A percentile compares a stretch with the other conserved stretches of the same genome.
These are phyloP conservation scores for Candida gigantensis DNA, from an alignment of 1,139 yeast genomes.

Conservation along the genomic window DNA sequence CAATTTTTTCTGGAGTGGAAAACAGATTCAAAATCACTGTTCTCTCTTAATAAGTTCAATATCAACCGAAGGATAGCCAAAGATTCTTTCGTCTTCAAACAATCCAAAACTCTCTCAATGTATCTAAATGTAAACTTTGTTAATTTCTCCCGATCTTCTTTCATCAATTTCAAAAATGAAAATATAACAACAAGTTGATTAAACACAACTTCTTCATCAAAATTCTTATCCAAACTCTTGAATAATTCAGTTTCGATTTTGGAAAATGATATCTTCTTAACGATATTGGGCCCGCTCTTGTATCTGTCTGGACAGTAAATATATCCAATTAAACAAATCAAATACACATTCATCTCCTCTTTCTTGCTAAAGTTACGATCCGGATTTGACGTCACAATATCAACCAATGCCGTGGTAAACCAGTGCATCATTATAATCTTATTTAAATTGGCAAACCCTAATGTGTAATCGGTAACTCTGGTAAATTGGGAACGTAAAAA, in stretches of 20 bases:
- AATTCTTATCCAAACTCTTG: slow-evolving; percentile 12
- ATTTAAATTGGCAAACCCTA: slow-evolving; percentile 44
- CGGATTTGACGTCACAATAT: slow-evolving; percentile 12
- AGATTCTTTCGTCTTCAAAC: slow-evolving; percentile 22
- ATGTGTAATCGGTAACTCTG: slow-evolving; percentile 45
- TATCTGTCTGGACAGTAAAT: slow-evolving; percentile 31
- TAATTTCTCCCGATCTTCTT: slow-evolving; percentile 19
- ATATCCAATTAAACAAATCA: slow-evolving; percentile 32
- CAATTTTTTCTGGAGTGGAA: slow-evolving; percentile 7
- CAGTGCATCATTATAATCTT: slow-evolving; percentile 33
- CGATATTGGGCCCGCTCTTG: slow-evolving; percentile 25
- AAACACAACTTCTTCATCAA: slow-evolving; percentile 15
- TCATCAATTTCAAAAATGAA: slow-evolving; percentile 22
- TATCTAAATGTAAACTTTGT: slow-evolving; percentile 28
- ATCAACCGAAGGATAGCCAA: slow-evolving; percentile 45
- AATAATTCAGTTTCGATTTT: slow-evolving; percentile 31
- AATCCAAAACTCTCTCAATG: slow-evolving; percentile 31
- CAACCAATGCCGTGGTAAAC: slow-evolving; percentile 27
- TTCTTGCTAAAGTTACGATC: slow-evolving; percentile 11
- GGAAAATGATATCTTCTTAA: slow-evolving; percentile 24
- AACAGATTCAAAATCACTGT: slow-evolving; percentile 26
- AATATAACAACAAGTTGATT: slow-evolving; percentile 29
- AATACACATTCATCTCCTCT: slow-evolving; percentile 22
- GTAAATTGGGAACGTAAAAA: slow-evolving; percentile 61
- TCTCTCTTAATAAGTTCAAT: slow-evolving; percentile 55